phyloP scores from a whole-genome alignment of 768 basidiomycete genomes.

The Aureoboletus auriporus region DNA sequence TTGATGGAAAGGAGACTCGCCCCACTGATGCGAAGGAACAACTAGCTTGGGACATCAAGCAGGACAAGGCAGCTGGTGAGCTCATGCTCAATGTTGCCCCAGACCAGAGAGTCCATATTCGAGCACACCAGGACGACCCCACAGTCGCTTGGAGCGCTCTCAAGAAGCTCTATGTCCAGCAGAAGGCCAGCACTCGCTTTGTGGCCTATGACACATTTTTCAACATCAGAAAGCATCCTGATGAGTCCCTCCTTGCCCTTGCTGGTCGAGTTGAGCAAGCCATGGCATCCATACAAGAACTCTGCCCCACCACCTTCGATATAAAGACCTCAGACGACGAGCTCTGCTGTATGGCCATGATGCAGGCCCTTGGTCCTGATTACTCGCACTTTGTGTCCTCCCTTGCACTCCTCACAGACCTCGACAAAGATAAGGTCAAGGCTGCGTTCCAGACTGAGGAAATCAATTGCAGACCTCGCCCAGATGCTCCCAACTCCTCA shows the following conservation, averaged over 20 bases:
- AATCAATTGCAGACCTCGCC: background rate
- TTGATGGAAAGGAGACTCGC: too few relatives aligned
- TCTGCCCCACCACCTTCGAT: background rate
- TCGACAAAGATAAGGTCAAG: too few relatives aligned
- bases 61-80: conserved; percentile 2
- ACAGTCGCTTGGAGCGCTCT: background rate
- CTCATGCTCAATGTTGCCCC: conserved; percentile 2
- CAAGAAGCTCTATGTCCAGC: background rate
- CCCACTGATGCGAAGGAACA: too few relatives aligned
- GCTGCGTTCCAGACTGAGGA: too few relatives aligned
- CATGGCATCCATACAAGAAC: conserved; percentile 10
- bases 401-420: conserved; percentile 2
- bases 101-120: conserved; percentile 1
- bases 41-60: background rate
- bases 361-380: conserved; percentile 6
- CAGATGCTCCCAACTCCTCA: background rate
- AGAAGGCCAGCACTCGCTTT: conserved; percentile 3
- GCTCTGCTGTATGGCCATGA: conserved; percentile 8
- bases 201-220: conserved; percentile 8
- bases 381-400: conserved; percentile 11
- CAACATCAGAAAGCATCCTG: conserved; percentile 2
- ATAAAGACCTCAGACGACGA: background rate
- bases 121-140: background rate
- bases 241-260: conserved; percentile 2
- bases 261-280: conserved; percentile 1